Percentiles rank a stretch among this genome's conserved stretches.
These are phyloP conservation scores for Biancaea sappan DNA, from an alignment of 306 rosid species.

Conservation along the genomic window DNA sequence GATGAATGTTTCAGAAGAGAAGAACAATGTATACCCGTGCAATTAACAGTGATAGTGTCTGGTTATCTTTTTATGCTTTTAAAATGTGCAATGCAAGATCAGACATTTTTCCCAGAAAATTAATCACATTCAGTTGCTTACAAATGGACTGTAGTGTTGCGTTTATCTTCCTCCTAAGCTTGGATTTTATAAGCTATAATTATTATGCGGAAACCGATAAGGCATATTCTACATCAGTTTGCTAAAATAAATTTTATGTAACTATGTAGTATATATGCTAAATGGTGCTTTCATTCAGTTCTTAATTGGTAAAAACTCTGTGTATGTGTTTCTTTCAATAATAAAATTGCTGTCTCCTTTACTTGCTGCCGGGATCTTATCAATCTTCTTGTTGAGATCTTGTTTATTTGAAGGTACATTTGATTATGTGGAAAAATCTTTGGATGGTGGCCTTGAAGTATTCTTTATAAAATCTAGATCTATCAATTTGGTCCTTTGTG, in stretches of 20 bases:
- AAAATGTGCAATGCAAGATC: not conserved
- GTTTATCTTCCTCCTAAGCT: not conserved
- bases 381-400: constrained; percentile 26
- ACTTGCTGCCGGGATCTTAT: constrained; percentile 32
- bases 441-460: constrained; percentile 42
- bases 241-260: not conserved
- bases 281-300: not conserved
- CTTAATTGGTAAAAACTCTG: not conserved
- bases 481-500: constrained; percentile 28
- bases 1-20: too few relatives aligned
- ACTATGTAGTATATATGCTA: too few relatives aligned
- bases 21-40: not conserved
- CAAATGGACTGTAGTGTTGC: not conserved
- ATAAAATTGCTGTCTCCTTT: not conserved
- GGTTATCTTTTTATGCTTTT: constrained; percentile 3
- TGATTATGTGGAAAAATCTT: constrained; percentile 40
- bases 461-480: constrained; percentile 39
- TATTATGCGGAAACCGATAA: too few relatives aligned
- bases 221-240: too few relatives aligned
- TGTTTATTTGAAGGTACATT: constrained; percentile 30
- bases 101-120: not conserved
- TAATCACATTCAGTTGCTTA: not conserved
- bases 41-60: constrained; percentile 16
- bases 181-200: too few relatives aligned
- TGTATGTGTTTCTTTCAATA: not conserved